Percentiles rank a stretch among this genome's conserved stretches.
phyloP scores from a whole-genome alignment of 2,329 filamentous ascomycete genomes.

The Teratosphaeriaceae sp. region DNA sequence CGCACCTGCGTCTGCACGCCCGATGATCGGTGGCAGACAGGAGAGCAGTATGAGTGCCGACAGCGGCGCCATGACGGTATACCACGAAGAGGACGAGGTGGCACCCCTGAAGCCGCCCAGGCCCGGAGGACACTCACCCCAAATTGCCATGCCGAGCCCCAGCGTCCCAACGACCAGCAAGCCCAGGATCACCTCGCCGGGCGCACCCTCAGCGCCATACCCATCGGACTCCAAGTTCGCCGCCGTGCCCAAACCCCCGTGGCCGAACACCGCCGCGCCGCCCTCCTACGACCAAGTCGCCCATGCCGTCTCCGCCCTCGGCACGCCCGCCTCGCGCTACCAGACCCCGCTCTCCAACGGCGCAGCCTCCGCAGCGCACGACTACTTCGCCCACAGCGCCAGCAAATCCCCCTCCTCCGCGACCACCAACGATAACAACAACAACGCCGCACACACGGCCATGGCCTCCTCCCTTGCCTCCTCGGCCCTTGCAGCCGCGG shows the following conservation, averaged over 20 bases:
- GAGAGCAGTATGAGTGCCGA: constrained; percentile 2
- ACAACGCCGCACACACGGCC: background rate
- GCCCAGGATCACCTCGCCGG: constrained; percentile 17
- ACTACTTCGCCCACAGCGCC: constrained; percentile 23
- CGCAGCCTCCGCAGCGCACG: constrained; percentile 10
- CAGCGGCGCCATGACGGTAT: background rate
- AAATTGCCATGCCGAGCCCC: constrained; percentile 11
- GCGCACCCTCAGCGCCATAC: constrained; percentile 6
- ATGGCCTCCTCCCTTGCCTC: constrained; percentile 14
- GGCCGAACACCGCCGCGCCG: constrained; percentile 10
- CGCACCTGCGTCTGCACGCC: background rate
- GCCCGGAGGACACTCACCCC: constrained; percentile 14
- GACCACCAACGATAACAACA: constrained; percentile 18
- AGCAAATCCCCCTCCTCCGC: constrained; percentile 18
- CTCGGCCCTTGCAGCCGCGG: constrained; percentile 32
- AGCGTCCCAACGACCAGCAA: constrained; percentile 17
- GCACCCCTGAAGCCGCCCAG: constrained; percentile 29
- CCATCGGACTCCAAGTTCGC: constrained; percentile 19
- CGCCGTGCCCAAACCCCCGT: constrained; percentile 4
- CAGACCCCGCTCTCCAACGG: constrained; percentile 20
- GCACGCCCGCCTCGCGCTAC: constrained; percentile 30
- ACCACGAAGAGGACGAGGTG: constrained; percentile 23
- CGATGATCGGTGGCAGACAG: background rate
- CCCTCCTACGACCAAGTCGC: constrained; percentile 17
- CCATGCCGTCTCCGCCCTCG: constrained; percentile 14